These are phyloP conservation scores for Ambrosia trifida DNA, from an alignment of 129 eudicot genomes.

Conservation along the genomic window DNA sequence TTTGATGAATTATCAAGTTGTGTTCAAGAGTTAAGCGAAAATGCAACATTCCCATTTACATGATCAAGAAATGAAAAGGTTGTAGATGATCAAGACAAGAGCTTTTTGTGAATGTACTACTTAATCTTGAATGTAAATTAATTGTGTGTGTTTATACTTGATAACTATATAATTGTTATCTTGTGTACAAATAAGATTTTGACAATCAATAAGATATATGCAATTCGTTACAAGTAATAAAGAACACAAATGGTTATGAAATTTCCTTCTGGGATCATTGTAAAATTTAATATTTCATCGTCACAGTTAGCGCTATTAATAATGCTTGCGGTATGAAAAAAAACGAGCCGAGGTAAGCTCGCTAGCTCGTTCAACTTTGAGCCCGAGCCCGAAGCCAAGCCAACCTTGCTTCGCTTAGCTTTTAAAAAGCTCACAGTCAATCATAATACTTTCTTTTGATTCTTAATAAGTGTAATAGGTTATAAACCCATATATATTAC, in stretches of 20 bases:
- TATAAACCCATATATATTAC: background rate
- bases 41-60: constrained; percentile 23
- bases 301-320: background rate
- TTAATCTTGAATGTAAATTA: constrained; percentile 27
- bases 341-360: no score
- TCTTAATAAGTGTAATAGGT: background rate
- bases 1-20: constrained; percentile 15
- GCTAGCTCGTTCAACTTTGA: no score
- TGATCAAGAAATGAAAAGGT: constrained; percentile 24
- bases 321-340: no score
- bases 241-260: background rate
- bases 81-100: constrained; percentile 21
- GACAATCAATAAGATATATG: constrained; percentile 23
- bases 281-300: background rate
- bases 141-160: constrained; percentile 25
- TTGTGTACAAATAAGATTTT: constrained; percentile 27
- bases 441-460: background rate
- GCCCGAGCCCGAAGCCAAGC: no score
- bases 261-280: no score
- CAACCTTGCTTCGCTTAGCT: no score
- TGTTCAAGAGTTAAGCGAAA: constrained; percentile 12
- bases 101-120: constrained; percentile 22
- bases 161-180: constrained; percentile 19
- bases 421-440: no score
- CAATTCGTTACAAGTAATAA: background rate